phyloP scores from a whole-genome alignment of 495 filamentous ascomycete species.

The Aspergillus leporis region DNA sequence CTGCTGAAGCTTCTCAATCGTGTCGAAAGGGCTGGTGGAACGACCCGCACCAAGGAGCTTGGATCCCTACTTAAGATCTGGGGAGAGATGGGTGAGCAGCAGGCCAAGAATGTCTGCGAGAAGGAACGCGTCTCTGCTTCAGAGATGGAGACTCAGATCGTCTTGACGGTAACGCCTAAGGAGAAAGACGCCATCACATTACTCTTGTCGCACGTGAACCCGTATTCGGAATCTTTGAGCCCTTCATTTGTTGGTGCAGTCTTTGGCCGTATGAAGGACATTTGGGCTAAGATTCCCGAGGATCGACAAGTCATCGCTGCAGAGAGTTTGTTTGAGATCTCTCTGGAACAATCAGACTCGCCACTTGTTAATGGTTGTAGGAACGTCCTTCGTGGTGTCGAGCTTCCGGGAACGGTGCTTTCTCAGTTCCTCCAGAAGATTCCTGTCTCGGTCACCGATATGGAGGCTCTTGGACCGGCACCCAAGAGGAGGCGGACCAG shows the following conservation, averaged over 20 bases:
- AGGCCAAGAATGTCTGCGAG: conserved; percentile 45
- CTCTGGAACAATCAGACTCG: conserved; percentile 32
- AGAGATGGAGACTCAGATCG: conserved; percentile 59
- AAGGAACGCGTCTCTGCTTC: conserved; percentile 61
- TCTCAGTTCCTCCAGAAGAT: conserved; percentile 67
- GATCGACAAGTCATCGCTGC: conserved; percentile 60
- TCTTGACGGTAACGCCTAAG: conserved; percentile 63
- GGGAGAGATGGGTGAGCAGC: conserved; percentile 47
- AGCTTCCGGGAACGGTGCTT: conserved; percentile 70
- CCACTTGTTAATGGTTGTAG: conserved; percentile 55
- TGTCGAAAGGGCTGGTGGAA: conserved; percentile 64
- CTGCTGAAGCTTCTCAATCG: conserved; percentile 71
- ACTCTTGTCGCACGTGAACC: conserved; percentile 53
- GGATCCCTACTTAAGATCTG: conserved; percentile 69
- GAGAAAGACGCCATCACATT: conserved; percentile 65
- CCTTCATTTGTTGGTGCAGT: conserved; percentile 56
- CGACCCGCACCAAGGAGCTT: conserved; percentile 67
- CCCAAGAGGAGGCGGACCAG: conserved; percentile 77
- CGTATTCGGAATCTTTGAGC: conserved; percentile 45
- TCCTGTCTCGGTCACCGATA: conserved; percentile 58
- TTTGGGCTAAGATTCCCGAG: conserved; percentile 71
- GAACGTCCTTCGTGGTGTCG: conserved; percentile 66
- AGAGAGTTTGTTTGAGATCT: conserved; percentile 58
- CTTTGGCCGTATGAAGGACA: conserved; percentile 61
- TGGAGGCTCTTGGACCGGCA: conserved; percentile 63